phyloP scores from a whole-genome alignment of 2,329 filamentous ascomycete genomes.

The Westerdykella ornata region DNA sequence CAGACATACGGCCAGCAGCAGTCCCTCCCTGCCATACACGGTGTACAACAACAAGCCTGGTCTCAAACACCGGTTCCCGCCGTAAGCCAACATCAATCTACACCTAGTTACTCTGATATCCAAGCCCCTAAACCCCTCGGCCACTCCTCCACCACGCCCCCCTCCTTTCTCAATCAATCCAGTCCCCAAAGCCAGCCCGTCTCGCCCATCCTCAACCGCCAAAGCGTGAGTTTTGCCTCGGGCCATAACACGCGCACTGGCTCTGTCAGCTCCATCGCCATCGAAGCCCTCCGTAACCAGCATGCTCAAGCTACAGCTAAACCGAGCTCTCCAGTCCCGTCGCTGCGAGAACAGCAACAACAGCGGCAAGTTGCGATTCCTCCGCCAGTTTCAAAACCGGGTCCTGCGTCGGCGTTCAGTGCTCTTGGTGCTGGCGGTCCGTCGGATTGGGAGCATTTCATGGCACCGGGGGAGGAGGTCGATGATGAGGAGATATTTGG shows the following conservation, averaged over 20 bases:
- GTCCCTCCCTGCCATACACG: not conserved
- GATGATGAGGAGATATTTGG: conserved; percentile 32
- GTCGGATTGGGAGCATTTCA: conserved; percentile 37
- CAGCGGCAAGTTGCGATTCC: conserved; percentile 10
- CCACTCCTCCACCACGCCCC: conserved; percentile 19
- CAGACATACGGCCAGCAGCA: conserved; percentile 3
- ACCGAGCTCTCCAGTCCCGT: conserved; percentile 20
- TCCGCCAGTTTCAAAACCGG: conserved; percentile 16
- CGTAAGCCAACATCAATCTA: no score
- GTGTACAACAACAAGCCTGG: conserved; percentile 14
- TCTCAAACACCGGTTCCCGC: no score
- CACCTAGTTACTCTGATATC: conserved; percentile 3
- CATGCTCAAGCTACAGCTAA: conserved; percentile 9
- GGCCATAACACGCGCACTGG: conserved; percentile 18
- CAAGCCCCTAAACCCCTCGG: conserved; percentile 24
- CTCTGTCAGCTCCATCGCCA: conserved; percentile 29
- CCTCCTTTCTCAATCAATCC: conserved; percentile 20
- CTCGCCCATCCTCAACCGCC: conserved; percentile 26
- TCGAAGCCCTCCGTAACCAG: conserved; percentile 24
- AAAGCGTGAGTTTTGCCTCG: conserved; percentile 21
- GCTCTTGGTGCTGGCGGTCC: conserved; percentile 31
- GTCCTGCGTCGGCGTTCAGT: conserved; percentile 27
- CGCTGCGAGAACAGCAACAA: conserved; percentile 5
- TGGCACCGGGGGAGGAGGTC: conserved; percentile 25
- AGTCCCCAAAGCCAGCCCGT: conserved; percentile 29